Percentiles rank a stretch among this genome's conserved stretches.
Conservation (phyloP, 2,329 filamentous ascomycete genomes). For the Ceratocystis albifundus region DNA sequence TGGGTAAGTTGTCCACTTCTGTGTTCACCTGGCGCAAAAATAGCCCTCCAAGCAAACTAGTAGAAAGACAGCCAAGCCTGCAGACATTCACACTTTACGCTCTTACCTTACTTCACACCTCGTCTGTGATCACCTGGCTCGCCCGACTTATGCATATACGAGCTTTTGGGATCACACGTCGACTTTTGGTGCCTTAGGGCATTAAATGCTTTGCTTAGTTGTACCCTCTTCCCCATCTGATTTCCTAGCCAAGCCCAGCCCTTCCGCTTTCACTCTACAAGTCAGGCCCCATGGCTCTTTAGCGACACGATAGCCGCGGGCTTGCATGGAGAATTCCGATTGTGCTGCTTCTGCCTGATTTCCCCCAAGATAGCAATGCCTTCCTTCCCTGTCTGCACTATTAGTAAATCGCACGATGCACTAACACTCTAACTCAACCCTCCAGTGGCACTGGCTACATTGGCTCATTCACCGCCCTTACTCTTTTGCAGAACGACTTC, state of each 20-base stretch:
- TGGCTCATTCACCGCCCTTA: conserved; percentile 88
- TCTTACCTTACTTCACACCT: background rate
- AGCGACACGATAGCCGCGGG: conserved; percentile 17
- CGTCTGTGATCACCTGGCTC: background rate
- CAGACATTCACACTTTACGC: background rate
- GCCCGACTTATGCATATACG: conserved; percentile 7
- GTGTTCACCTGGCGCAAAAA: conserved; percentile 6
- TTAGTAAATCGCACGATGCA: background rate
- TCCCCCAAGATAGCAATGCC: conserved; percentile 24
- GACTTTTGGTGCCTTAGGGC: background rate
- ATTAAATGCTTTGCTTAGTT: background rate
- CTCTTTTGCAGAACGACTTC: conserved; percentile 87
- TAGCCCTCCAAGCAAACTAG: background rate
- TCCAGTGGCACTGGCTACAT: conserved; percentile 96
- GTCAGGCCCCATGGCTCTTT: background rate
- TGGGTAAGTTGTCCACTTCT: conserved; percentile 50
- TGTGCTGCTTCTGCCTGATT: background rate
- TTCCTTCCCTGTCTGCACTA: conserved; percentile 24
- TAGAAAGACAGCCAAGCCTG: background rate
- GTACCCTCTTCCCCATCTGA: background rate
- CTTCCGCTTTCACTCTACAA: background rate
- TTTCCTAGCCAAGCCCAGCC: background rate
- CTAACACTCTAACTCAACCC: background rate
- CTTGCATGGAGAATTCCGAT: background rate
- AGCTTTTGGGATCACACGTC: background rate